Evolutionary conservation across 805 yeast species (phyloP).

Genomic region (Sugiyamaella mastotermitis): DNA sequence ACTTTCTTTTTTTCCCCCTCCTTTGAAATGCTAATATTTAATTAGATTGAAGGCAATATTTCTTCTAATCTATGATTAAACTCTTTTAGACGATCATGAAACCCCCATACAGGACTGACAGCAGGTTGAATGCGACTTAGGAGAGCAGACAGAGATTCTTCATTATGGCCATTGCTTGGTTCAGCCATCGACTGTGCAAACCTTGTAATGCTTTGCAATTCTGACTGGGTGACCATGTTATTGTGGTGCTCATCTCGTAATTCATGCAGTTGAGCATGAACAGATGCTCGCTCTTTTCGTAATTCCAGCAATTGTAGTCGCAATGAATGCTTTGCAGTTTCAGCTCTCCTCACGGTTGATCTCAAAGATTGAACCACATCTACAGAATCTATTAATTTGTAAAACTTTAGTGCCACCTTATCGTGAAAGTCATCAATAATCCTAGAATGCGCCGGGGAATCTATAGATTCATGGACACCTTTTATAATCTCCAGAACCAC

Average conservation of each 20-base stretch:
- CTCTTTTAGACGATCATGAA: no score
- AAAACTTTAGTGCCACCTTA: constrained; percentile 8
- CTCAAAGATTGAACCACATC: constrained; percentile 13
- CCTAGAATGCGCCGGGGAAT: constrained; percentile 3
- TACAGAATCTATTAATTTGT: constrained; percentile 12
- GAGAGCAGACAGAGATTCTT: no score
- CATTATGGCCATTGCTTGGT: no score
- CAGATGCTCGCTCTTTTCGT: constrained; percentile 8
- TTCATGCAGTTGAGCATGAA: constrained; percentile 11
- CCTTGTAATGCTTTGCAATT: not conserved
- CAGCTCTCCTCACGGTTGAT: constrained; percentile 10
- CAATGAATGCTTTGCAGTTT: constrained; percentile 7
- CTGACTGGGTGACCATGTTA: not conserved
- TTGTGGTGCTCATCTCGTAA: constrained; percentile 3
- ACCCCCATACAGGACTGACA: no score
- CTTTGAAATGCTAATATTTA: no score
- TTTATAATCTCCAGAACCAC: constrained; percentile 10
- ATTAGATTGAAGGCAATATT: no score
- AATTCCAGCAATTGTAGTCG: constrained; percentile 11
- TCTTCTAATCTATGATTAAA: no score
- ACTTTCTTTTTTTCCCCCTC: no score
- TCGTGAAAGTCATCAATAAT: constrained; percentile 10
- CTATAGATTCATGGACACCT: constrained; percentile 2
- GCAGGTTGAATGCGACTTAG: no score
- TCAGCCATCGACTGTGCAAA: not conserved